phyloP scores from a whole-genome alignment of 176 grass and related monocot species.

The Aegilops longissima region DNA sequence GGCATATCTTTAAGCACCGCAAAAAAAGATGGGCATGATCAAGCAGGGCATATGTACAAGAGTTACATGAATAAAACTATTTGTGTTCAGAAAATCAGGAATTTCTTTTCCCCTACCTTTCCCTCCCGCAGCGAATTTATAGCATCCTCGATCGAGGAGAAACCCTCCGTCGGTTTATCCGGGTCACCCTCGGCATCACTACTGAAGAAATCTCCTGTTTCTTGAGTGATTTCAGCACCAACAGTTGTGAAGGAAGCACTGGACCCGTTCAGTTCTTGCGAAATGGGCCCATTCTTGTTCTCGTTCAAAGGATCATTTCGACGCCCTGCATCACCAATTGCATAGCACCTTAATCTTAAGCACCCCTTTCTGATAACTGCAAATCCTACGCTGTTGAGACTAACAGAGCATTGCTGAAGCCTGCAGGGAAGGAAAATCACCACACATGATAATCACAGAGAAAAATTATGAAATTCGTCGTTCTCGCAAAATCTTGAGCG shows the following conservation, averaged over 20 bases:
- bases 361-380: slow-evolving; percentile 53
- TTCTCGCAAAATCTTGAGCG: not conserved
- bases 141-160: slow-evolving; percentile 80
- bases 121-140: slow-evolving; percentile 56
- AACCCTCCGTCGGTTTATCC: slow-evolving; percentile 72
- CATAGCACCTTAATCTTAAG: slow-evolving; percentile 58
- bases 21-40: not conserved
- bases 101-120: slow-evolving; percentile 44
- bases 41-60: not conserved
- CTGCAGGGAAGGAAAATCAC: slow-evolving; percentile 28
- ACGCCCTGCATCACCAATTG: slow-evolving; percentile 41
- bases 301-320: slow-evolving; percentile 44
- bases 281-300: slow-evolving; percentile 62
- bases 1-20: not conserved
- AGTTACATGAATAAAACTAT: not conserved
- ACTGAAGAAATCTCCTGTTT: slow-evolving; percentile 78
- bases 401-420: slow-evolving; percentile 45
- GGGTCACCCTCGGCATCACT: slow-evolving; percentile 85
- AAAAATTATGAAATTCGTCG: not conserved
- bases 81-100: not conserved
- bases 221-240: slow-evolving; percentile 85
- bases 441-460: not conserved
- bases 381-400: slow-evolving; percentile 52
- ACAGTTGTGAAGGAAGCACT: slow-evolving; percentile 56
- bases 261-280: slow-evolving; percentile 34